Base-by-base conservation (phyloP, 2,329 filamentous ascomycete genomes). In the Lecanicillium sp. region DNA sequence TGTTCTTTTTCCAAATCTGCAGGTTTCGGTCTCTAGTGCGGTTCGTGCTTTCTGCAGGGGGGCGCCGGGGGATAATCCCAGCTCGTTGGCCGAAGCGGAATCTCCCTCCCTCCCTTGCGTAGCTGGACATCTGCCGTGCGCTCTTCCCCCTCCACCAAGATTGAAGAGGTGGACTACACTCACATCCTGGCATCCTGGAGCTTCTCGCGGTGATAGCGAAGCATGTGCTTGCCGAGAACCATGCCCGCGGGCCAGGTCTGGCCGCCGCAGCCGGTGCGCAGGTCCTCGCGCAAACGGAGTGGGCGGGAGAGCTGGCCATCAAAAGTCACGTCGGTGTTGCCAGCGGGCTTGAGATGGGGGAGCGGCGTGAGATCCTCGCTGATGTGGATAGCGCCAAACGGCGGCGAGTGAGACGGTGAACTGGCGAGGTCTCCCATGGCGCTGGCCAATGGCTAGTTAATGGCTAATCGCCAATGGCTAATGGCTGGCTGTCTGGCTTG, bases 171-270 rank as follows among this genome's bases (percentile, higher is more conserved):
- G 26, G 12, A 29, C 20, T 30, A 19, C 26, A 78, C 83, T 65
- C 65, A 94, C 87, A 95, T 89, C 66, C 80, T 78, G 54, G 86
- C 83, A 50, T 78, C 71, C 49, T 66, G 67, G 54, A 95, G 65
- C 55, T 79, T 70, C n/a, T 77, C 68, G 53, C 71, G 72, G 57
- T 87, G 86, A 60, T 83, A 83, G 44, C 84, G 79, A 51, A 97
- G 74, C 76, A 97, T 78, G 63, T 97, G 94, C 66, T 85, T 88
- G 17, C 86, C 79, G 45, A 98, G 73, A 14, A 93, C 79, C 81
- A 95, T 86, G 10, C 93, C 93, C 1, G 91, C 91, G 3, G 90
- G 91, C 93, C 93, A 97, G 10, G 94, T 77, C 67, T 94, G 87
- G 2, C 93, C 93, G 41, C 93, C 93, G 65, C 93, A 97, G 52